phyloP scores from a whole-genome alignment of 2,329 filamentous ascomycete genomes.

The Dactylellina parvicollis region DNA sequence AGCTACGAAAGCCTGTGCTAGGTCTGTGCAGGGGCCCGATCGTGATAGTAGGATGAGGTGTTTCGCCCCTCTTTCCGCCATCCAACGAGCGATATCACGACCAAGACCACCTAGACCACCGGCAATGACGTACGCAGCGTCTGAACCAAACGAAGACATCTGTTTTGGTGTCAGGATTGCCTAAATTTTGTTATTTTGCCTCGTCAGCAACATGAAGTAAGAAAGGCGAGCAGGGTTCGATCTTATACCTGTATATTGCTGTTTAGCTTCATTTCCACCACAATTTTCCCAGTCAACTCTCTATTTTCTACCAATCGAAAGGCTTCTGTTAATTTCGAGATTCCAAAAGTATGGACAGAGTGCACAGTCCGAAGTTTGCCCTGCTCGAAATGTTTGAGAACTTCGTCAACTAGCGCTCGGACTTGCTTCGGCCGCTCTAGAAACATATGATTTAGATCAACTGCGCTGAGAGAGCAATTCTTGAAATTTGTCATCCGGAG shows the following conservation, averaged over 20 bases:
- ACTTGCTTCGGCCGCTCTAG: slow-evolving; percentile 1
- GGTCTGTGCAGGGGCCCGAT: slow-evolving; percentile 60
- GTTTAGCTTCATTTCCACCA: slow-evolving; percentile 53
- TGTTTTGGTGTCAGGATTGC: slow-evolving; percentile 4
- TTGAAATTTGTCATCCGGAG: slow-evolving; percentile 65
- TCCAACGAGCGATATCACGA: slow-evolving; percentile 66
- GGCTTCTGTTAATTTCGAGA: slow-evolving; percentile 60
- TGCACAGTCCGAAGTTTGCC: slow-evolving; percentile 57
- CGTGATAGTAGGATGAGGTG: slow-evolving; percentile 68
- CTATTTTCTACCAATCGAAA: slow-evolving; percentile 64
- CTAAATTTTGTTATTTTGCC: not conserved
- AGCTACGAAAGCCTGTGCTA: not conserved
- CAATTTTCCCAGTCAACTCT: slow-evolving; percentile 64
- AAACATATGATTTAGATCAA: slow-evolving; percentile 31
- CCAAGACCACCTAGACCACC: slow-evolving; percentile 71
- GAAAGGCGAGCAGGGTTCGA: not conserved
- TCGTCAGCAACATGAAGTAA: not conserved
- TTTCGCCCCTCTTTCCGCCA: slow-evolving; percentile 66
- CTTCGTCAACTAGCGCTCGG: slow-evolving; percentile 3
- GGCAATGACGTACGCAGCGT: slow-evolving; percentile 67
- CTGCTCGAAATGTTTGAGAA: slow-evolving; percentile 10
- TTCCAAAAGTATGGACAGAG: slow-evolving; percentile 57
- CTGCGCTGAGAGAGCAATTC: slow-evolving; percentile 53
- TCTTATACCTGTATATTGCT: slow-evolving; percentile 12
- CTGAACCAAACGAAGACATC: not conserved